phyloP scores from a whole-genome alignment of 306 rosid species.

The Abrus precatorius region DNA sequence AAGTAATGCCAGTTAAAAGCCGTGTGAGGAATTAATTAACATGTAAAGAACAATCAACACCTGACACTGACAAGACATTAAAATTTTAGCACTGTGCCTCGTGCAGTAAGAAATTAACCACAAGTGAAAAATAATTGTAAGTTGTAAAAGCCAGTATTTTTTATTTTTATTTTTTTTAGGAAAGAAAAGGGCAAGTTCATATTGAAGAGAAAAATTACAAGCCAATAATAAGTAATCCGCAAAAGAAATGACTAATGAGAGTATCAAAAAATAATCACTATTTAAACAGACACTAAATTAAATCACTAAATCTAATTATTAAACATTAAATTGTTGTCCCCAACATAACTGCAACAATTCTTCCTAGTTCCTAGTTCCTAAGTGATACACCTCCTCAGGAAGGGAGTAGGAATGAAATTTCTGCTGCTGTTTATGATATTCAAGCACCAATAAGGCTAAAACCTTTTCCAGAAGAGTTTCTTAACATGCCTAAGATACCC shows the following conservation, averaged over 20 bases:
- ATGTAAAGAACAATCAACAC: conserved; percentile 14
- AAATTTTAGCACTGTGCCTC: neutral
- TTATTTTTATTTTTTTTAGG: neutral
- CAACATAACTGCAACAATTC: conserved; percentile 20
- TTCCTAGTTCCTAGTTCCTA: neutral
- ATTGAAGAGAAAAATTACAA: conserved; percentile 1
- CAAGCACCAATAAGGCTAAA: neutral
- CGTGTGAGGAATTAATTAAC: neutral
- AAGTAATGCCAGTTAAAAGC: conserved; percentile 13
- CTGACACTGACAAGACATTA: neutral
- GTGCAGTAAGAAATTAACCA: neutral
- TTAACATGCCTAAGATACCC: neutral
- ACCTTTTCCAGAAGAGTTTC: conserved; percentile 1
- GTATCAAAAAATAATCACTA: neutral
- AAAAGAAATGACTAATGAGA: conserved; percentile 7
- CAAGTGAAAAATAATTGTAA: neutral
- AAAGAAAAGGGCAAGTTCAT: neutral
- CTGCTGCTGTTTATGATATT: neutral
- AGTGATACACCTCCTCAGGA: neutral
- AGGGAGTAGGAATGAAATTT: neutral
- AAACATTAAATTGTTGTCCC: conserved; percentile 10
- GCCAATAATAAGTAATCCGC: neutral
- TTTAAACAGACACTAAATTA: neutral
- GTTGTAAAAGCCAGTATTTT: neutral
- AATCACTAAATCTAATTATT: neutral